Evolutionary conservation across 1,284 basidiomycete species (phyloP), one percentile per base, ranked within the genome.

Genomic region (Megacollybia platyphylla): DNA sequence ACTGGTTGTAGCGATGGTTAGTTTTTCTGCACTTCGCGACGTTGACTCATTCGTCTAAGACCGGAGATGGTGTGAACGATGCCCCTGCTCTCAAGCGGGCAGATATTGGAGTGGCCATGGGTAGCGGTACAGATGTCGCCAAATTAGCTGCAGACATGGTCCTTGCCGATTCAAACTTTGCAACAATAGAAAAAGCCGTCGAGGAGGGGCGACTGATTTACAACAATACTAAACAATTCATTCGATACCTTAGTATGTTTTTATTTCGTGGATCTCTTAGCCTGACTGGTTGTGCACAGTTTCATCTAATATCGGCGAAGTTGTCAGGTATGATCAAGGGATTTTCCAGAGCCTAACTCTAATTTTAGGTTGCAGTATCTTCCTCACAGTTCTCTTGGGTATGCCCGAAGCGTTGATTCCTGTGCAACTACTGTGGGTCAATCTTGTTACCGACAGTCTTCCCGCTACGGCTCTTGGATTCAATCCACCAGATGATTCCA

Each of bases 391-490:
- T 18, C 70, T 97, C 38, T 70, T 97, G 45, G 94, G 94, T 53
- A 96, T 98, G 92, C 94, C 96, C 13, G 96, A 98, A 62, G 94
- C 94, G 43, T 68, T 98, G 47, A 97, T 97, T 53, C 93, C 93
- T 20, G 93, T 97, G 9, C 96, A 98, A 70, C 70, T 98, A 36
- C 79, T 98, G 39, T 97, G 93, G 91, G 91, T 96, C 59, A 96
- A 96, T 63, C 69, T 94, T 46, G 87, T 94, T 48, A 96, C 91
- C 39, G 92, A 94, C 65, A 94, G 91, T 63, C 68, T 97, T 26
- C 94, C 94, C 2, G 94, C 94, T 2, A 97, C 93, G n/a, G 94
- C 96, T 0, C 80, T 98, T 29, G 93, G 94, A 35, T 97, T 98
- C 71, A 97, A 98, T 63, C 93, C 92, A 4, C 79, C 93, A 2